phyloP scores from a whole-genome alignment of 2,329 filamentous ascomycete species.

The Fusarium azukiicola region DNA sequence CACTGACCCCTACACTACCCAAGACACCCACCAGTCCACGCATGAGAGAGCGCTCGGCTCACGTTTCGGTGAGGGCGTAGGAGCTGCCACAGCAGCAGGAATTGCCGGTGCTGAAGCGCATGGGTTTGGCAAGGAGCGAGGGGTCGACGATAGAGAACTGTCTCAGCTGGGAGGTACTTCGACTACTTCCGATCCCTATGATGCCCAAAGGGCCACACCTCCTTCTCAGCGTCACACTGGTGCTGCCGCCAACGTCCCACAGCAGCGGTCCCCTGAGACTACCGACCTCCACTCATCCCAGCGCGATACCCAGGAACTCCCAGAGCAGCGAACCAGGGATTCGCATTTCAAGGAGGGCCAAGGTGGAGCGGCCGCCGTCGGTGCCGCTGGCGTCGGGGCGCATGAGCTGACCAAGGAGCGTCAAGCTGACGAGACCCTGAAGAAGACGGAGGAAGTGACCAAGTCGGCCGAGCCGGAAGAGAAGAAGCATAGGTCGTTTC shows the following conservation, averaged over 20 bases:
- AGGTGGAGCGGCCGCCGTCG: slow-evolving; percentile 5
- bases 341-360: slow-evolving; percentile 25
- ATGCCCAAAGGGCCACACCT: not conserved
- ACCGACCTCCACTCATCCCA: slow-evolving; percentile 1
- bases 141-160: not conserved
- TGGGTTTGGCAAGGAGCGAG: slow-evolving; percentile 25
- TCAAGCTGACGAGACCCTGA: not conserved
- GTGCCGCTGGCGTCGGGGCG: slow-evolving; percentile 16
- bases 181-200: not conserved
- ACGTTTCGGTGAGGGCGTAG: slow-evolving; percentile 30
- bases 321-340: not conserved
- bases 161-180: not conserved
- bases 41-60: slow-evolving; percentile 25
- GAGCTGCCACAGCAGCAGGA: slow-evolving; percentile 19
- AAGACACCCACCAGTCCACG: slow-evolving; percentile 9
- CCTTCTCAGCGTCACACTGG: not conserved
- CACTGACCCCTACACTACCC: slow-evolving; percentile 7
- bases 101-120: slow-evolving; percentile 29
- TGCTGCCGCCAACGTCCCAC: not conserved
- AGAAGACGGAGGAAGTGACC: not conserved
- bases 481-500: slow-evolving; percentile 40
- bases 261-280: not conserved
- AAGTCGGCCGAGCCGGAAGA: slow-evolving; percentile 27
- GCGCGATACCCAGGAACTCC: slow-evolving; percentile 1
- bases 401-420: slow-evolving; percentile 27